Base-by-base conservation (phyloP, 805 yeast genomes). In the Kurtzmaniella cleridarum region DNA sequence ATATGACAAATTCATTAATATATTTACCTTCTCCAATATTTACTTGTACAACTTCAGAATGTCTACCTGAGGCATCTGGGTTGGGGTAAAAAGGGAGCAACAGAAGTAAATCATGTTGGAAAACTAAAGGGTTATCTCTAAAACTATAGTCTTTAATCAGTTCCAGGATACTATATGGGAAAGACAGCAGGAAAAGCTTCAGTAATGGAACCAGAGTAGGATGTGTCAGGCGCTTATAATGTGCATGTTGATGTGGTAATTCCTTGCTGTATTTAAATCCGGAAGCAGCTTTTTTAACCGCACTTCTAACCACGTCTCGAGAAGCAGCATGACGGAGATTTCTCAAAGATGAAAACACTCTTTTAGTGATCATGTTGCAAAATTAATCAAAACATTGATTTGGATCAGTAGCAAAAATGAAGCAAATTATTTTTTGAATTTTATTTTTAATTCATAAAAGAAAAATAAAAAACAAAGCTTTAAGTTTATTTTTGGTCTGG, bases 141-240 rank as follows among this genome's bases (percentile, higher is more conserved):
- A 49, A 50, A 6, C 53, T 42, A 49, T 65, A 84, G 57, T 84
- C 84, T n/a, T 54, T 53, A 18, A 75, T 47, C 14, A 85, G 79
- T 34, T 79, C 75, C 4, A 52, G 49, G 0, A 78, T 43, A 5
- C 76, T 56, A 10, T 81, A 60, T 0, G 91, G 91, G 51, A 84
- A 84, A 32, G 71, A 64, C 39, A 66, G 69, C 7, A 75, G 64
- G 18, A 79, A 57, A 11, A 83, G 64, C 47, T 76, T 74, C 16
- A 64, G 55, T 5, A 82, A 44, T 0, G 89, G 87, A 0, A 81
- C 72, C 0, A 87, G 85, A 0, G 81, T 69, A 1, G 90, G 90
- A 17, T 82, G 78, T 0, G 81, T 78, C 0, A 87, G 69, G 18
- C 79, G 53, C 42, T 60, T 71, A 47, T 76, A 78, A 30, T 27